Percentiles rank a stretch among this genome's conserved stretches.
phyloP scores from a whole-genome alignment of 1,284 basidiomycete genomes.

The Fomitopsis schrenkii region DNA sequence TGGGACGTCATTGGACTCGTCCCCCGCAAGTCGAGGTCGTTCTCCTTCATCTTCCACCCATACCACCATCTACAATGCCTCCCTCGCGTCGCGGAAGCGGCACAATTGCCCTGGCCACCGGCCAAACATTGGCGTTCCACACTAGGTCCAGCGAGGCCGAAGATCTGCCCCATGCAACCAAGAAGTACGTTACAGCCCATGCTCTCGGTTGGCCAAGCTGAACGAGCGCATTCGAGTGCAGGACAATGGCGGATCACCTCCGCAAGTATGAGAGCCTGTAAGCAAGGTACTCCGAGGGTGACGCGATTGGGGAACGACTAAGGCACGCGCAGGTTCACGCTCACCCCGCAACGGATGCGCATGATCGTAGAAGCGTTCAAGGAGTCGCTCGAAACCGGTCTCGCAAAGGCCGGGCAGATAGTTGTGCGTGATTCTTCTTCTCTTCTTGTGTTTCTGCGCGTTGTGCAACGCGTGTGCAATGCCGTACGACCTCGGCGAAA shows the following conservation, averaged over 20 bases:
- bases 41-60: slow-evolving; percentile 1
- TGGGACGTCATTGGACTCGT: slow-evolving; percentile 7
- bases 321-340: slow-evolving; percentile 56
- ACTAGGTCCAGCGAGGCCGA: slow-evolving; percentile 77
- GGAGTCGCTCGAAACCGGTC: slow-evolving; percentile 84
- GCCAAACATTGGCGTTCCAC: slow-evolving; percentile 75
- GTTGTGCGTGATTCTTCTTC: slow-evolving; percentile 64
- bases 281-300: slow-evolving; percentile 25
- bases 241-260: slow-evolving; percentile 87
- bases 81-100: slow-evolving; percentile 73
- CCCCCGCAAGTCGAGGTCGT: neutral
- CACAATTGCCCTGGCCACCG: slow-evolving; percentile 64
- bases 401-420: slow-evolving; percentile 80
- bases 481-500: neutral
- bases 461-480: neutral
- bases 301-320: neutral
- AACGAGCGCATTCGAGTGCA: slow-evolving; percentile 28
- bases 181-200: slow-evolving; percentile 50
- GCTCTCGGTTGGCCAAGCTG: slow-evolving; percentile 11
- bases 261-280: slow-evolving; percentile 83
- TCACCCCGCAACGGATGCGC: slow-evolving; percentile 92
- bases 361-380: slow-evolving; percentile 98
- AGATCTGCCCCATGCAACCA: slow-evolving; percentile 83
- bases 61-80: slow-evolving; percentile 6
- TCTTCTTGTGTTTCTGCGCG: neutral